These are phyloP conservation scores for Penicillium goetzii DNA, from an alignment of 495 filamentous ascomycete genomes.

Conservation along the genomic window DNA sequence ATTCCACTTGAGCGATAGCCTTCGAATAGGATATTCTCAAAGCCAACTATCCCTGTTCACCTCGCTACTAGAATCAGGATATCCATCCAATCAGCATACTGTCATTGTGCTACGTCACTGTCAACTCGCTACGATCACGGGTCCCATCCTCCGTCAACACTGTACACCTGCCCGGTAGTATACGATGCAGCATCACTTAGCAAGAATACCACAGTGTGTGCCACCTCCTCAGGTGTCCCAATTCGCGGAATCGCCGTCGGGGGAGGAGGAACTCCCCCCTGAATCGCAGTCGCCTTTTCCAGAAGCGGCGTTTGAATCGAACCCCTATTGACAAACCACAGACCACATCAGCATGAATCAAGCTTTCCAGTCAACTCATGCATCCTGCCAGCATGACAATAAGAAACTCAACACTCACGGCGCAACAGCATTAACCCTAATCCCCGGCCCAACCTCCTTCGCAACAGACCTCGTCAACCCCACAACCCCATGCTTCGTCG, in stretches of 20 bases:
- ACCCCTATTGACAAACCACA: slow-evolving; percentile 36
- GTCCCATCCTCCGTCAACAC: slow-evolving; percentile 49
- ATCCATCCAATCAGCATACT: neutral
- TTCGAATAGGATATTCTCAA: neutral
- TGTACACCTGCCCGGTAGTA: slow-evolving; percentile 52
- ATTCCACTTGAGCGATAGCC: neutral
- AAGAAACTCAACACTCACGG: slow-evolving; percentile 46
- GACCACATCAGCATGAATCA: slow-evolving; percentile 8
- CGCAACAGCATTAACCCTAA: slow-evolving; percentile 63
- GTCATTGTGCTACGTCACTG: neutral
- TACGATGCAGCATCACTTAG: slow-evolving; percentile 59
- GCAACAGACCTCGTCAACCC: slow-evolving; percentile 62
- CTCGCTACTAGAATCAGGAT: neutral
- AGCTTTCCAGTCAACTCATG: neutral
- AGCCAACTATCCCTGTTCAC: neutral
- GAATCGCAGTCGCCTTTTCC: slow-evolving; percentile 34
- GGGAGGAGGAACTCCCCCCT: slow-evolving; percentile 38
- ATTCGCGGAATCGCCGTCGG: slow-evolving; percentile 48
- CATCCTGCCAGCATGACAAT: neutral
- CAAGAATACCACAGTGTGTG: slow-evolving; percentile 57
- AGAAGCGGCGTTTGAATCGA: slow-evolving; percentile 60
- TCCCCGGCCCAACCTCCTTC: slow-evolving; percentile 57
- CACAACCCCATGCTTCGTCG: slow-evolving; percentile 62
- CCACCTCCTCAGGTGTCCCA: slow-evolving; percentile 55
- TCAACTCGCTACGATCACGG: slow-evolving; percentile 15